A percentile compares a stretch with the other conserved stretches of the same genome.
These are phyloP conservation scores for Aspergillus pseudonomiae DNA, from an alignment of 2,329 filamentous ascomycete genomes.

Conservation along the genomic window DNA sequence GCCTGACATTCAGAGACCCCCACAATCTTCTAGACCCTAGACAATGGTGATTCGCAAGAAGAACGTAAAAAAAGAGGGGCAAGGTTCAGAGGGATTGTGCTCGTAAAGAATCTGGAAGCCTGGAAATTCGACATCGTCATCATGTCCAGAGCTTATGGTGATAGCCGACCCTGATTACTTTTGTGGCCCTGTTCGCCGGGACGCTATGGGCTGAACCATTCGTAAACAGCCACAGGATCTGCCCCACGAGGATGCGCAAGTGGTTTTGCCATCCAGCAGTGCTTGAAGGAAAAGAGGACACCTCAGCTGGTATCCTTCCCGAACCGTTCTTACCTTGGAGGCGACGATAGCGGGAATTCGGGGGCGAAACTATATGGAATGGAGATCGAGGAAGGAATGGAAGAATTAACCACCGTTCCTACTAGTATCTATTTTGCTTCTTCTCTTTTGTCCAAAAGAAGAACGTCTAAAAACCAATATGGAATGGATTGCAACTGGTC, in stretches of 20 bases:
- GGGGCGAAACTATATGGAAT: background rate
- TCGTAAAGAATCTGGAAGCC: conserved; percentile 8
- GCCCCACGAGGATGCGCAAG: conserved; percentile 30
- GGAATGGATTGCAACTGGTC: background rate
- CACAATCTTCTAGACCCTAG: background rate
- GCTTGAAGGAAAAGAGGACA: background rate
- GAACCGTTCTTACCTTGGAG: background rate
- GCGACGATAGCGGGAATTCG: background rate
- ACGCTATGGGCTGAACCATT: conserved; percentile 21
- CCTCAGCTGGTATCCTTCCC: conserved; percentile 3
- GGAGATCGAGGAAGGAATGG: background rate
- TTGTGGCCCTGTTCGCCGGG: conserved; percentile 21
- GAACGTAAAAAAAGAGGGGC: background rate
- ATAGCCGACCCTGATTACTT: background rate
- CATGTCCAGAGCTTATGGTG: background rate
- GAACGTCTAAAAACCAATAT: background rate
- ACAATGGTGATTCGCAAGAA: background rate
- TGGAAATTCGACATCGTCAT: conserved; percentile 2
- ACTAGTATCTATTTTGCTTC: background rate
- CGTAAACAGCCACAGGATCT: conserved; percentile 14
- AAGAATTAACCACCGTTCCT: background rate
- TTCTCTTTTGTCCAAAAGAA: too few species aligned
- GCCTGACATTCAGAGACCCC: background rate
- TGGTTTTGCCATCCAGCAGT: conserved; percentile 21
- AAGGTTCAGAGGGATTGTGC: background rate